Percentiles rank a stretch among this genome's conserved stretches.
Conservation (phyloP, 176 grass and related monocot species). For the Aegilops bicornis region DNA sequence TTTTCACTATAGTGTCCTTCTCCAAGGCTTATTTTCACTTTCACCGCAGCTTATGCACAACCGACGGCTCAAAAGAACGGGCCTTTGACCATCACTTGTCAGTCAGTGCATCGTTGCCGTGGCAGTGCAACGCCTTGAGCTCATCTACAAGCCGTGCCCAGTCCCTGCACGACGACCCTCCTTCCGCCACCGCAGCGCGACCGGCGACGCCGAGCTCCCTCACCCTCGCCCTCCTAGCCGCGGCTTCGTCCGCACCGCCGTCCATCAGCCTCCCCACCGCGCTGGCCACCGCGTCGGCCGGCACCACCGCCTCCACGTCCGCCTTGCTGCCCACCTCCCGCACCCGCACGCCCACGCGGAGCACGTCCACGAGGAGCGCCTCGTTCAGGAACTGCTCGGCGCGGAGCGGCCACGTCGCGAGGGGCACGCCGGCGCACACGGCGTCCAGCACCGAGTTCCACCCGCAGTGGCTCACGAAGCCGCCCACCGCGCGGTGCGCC, state of each 20-base stretch:
- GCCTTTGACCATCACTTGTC: neutral
- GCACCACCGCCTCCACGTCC: constrained; percentile 25
- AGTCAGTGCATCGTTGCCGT: neutral
- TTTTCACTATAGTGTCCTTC: too few species aligned
- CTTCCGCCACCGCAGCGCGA: constrained; percentile 31
- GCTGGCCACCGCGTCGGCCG: constrained; percentile 14
- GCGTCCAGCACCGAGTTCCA: constrained; percentile 54
- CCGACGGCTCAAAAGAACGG: too few species aligned
- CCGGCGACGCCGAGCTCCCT: constrained; percentile 12
- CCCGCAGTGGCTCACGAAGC: constrained; percentile 54
- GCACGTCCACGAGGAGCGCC: constrained; percentile 41
- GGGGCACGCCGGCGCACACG: constrained; percentile 14
- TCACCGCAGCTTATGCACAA: too few species aligned
- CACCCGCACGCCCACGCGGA: constrained; percentile 40
- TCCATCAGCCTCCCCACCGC: constrained; percentile 37
- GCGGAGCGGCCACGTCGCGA: constrained; percentile 53
- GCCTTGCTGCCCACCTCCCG: neutral
- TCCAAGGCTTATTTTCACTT: too few species aligned
- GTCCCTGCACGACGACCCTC: constrained; percentile 32
- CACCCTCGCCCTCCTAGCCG: constrained; percentile 6
- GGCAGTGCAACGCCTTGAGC: constrained; percentile 16
- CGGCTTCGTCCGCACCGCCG: neutral
- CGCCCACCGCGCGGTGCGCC: constrained; percentile 45
- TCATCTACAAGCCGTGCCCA: constrained; percentile 27
- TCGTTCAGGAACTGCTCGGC: constrained; percentile 66